Conservation (phyloP, 495 filamentous ascomycete species). For the Aspergillus avenaceus region DNA sequence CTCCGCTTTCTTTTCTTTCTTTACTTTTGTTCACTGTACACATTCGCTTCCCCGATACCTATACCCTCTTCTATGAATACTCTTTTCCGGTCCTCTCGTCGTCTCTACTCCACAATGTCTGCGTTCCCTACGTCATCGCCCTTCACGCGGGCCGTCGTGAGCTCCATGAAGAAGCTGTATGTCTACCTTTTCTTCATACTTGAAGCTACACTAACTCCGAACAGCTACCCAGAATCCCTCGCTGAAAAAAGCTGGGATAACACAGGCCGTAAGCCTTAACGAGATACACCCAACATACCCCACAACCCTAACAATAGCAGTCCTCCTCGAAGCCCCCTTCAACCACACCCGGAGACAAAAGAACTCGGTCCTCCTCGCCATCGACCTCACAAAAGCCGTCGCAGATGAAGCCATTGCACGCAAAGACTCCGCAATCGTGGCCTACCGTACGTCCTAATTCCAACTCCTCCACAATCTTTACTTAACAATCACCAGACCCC, state of each 20-base stretch:
- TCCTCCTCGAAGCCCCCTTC: slow-evolving; percentile 74
- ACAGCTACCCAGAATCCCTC: slow-evolving; percentile 81
- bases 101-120: slow-evolving; percentile 32
- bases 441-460: slow-evolving; percentile 71
- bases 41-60: neutral
- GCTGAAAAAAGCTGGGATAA: slow-evolving; percentile 94
- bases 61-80: slow-evolving; percentile 10
- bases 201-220: slow-evolving; percentile 13
- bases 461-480: neutral
- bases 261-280: slow-evolving; percentile 62
- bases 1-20: neutral
- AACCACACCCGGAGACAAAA: slow-evolving; percentile 51
- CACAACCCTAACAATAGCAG: slow-evolving; percentile 38
- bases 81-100: slow-evolving; percentile 12
- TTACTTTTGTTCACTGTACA: neutral
- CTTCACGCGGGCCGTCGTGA: slow-evolving; percentile 75
- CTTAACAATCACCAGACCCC: slow-evolving; percentile 57
- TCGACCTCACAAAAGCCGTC: slow-evolving; percentile 87
- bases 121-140: slow-evolving; percentile 43
- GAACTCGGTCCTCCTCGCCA: slow-evolving; percentile 80
- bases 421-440: slow-evolving; percentile 72
- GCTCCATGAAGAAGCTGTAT: slow-evolving; percentile 77
- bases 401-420: slow-evolving; percentile 83
- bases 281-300: slow-evolving; percentile 9
- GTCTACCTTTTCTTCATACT: slow-evolving; percentile 33